These are phyloP conservation scores for Boletus barrowsii DNA, from an alignment of 768 basidiomycete species.

Conservation along the genomic window DNA sequence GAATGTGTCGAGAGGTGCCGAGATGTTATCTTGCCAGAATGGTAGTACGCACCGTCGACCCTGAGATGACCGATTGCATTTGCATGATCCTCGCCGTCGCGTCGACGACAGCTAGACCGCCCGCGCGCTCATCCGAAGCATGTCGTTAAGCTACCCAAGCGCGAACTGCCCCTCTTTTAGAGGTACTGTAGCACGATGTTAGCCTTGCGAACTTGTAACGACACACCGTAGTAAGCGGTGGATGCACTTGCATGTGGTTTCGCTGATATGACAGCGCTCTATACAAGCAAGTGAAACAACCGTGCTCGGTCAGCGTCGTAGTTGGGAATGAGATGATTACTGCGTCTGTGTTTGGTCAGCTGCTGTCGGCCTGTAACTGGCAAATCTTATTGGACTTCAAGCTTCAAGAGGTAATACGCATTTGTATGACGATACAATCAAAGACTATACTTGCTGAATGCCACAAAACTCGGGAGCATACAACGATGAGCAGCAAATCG, in stretches of 20 bases:
- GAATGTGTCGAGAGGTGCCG: no score
- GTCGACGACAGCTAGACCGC: slow-evolving; percentile 13
- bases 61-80: slow-evolving; percentile 18
- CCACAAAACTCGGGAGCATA: no score
- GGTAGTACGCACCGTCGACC: neutral
- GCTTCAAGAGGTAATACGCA: neutral
- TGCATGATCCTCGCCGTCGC: slow-evolving; percentile 29
- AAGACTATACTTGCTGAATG: no score
- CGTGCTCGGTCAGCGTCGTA: neutral
- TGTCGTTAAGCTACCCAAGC: slow-evolving; percentile 56
- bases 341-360: slow-evolving; percentile 96
- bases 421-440: neutral
- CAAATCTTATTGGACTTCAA: neutral
- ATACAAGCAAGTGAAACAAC: slow-evolving; percentile 68
- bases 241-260: slow-evolving; percentile 92
- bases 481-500: neutral
- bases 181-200: slow-evolving; percentile 96
- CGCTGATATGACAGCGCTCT: slow-evolving; percentile 75
- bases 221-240: slow-evolving; percentile 73
- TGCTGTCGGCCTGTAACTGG: slow-evolving; percentile 52
- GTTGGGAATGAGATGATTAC: neutral
- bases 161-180: slow-evolving; percentile 72
- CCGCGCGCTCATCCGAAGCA: slow-evolving; percentile 24
- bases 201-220: slow-evolving; percentile 83
- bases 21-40: neutral